These are phyloP conservation scores for Pythium pectinolyticum DNA, from an alignment of 352 stramenopile genomes.

Conservation along the genomic window DNA sequence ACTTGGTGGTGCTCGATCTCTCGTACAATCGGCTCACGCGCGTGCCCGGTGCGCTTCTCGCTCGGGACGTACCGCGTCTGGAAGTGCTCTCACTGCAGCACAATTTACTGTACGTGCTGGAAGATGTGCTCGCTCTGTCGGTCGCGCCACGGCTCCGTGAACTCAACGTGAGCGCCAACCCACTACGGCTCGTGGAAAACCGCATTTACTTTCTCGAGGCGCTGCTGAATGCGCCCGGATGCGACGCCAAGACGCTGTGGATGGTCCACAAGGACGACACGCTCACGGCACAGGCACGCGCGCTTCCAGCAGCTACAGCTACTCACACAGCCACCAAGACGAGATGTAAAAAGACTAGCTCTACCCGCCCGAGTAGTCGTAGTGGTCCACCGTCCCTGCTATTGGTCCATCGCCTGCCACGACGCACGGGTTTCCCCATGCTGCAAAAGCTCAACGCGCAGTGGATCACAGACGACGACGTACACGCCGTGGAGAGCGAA, in stretches of 20 bases:
- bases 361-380: constrained; percentile 3
- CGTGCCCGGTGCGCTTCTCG: constrained; percentile 52
- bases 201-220: constrained; percentile 70
- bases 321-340: not conserved
- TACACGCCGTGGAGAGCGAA: constrained; percentile 52
- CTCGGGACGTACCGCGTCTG: constrained; percentile 40
- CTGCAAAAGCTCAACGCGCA: constrained; percentile 56
- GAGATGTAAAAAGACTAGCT: not conserved
- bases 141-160: constrained; percentile 45
- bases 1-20: constrained; percentile 55
- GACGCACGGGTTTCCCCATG: constrained; percentile 59
- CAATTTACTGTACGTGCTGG: constrained; percentile 63
- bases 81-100: constrained; percentile 50
- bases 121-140: constrained; percentile 63
- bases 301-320: not conserved
- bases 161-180: constrained; percentile 56
- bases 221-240: constrained; percentile 36
- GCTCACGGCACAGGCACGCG: constrained; percentile 27
- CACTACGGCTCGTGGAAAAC: constrained; percentile 60
- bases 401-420: constrained; percentile 49
- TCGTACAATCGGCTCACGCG: constrained; percentile 60
- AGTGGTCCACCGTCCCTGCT: too few species aligned
- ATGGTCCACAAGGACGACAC: constrained; percentile 42
- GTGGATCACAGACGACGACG: constrained; percentile 61
- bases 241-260: constrained; percentile 38